Base-by-base conservation (phyloP, 805 yeast species). In the Monosporozyma aquatica region DNA sequence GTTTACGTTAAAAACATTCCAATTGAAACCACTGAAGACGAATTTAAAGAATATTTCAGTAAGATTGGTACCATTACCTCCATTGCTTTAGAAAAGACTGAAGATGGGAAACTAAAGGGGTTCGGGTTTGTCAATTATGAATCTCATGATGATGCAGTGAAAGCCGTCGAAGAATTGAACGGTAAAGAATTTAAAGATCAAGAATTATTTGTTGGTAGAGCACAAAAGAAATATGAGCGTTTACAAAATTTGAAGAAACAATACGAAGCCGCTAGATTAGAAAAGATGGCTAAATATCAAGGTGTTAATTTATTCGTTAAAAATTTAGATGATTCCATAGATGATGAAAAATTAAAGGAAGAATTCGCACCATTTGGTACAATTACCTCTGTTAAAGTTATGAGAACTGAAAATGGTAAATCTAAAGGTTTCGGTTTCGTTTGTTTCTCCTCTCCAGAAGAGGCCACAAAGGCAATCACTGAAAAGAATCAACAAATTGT, bases 371-470 rank as follows among this genome's bases (percentile, higher is more conserved):
- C 92, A 53, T 87, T 81, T 66, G 98, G 98, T 66, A 70, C 84
- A 62, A 92, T 92, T 72, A 85, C 97, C 53, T 86, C 96, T 47
- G 96, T 89, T 55, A 87, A 84, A 72, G 94, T 90, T 55, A 90
- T 92, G 97, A 78, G 82, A 59, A 95, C 86, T 64, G 97, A 89
- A 59, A 67, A 78, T 49, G 97, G 95, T 58, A 87, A 87, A 72
- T 87, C 97, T 51, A 90, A 86, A 75, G 97, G 97, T 55, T 92
- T 92, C 66, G 98, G 98, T 62, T 92, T 92, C 66, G 98, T 92
- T 56, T 87, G 98, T 72, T 92, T 82, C 83, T 80, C 95, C 44
- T 69, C 92, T 51, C 96, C 97, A 62, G 98, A 92, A 69, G 98
- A 92, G 78, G 98, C 98, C 56, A 85, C 95, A 60, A 87, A 87